Percentiles rank a stretch among this genome's conserved stretches.
phyloP scores from a whole-genome alignment of 805 yeast genomes.

The fission yeast (Schizosaccharomyces pombe) region DNA sequence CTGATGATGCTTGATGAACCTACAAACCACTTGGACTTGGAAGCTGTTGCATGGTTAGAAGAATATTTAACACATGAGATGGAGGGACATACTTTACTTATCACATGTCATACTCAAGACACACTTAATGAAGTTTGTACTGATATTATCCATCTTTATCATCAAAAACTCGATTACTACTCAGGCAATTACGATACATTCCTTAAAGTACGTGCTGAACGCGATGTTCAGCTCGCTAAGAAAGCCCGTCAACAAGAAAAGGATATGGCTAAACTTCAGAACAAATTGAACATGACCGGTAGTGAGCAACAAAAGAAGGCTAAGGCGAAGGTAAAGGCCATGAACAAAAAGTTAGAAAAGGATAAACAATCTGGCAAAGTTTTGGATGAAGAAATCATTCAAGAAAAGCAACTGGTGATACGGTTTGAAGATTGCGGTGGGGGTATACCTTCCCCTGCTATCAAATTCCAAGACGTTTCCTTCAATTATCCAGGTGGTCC shows the following conservation, averaged over 20 bases:
- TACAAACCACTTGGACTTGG: constrained; percentile 96
- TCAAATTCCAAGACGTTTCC: constrained; percentile 84
- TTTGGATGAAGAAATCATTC: constrained; percentile 63
- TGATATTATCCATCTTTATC: constrained; percentile 93
- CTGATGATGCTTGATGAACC: constrained; percentile 88
- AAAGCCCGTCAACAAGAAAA: constrained; percentile 94
- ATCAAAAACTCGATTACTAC: constrained; percentile 41
- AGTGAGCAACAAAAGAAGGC: constrained; percentile 98
- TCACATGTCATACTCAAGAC: constrained; percentile 96
- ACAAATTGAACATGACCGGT: constrained; percentile 98
- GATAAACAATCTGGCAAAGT: constrained; percentile 99
- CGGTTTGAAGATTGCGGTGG: constrained; percentile 87
- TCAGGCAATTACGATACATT: constrained; percentile 99
- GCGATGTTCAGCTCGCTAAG: constrained; percentile 93
- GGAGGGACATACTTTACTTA: constrained; percentile 61
- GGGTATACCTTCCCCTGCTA: constrained; percentile 83
- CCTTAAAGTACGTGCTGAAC: constrained; percentile 77
- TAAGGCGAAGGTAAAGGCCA: constrained; percentile 93
- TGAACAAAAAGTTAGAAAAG: constrained; percentile 15
- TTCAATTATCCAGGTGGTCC: constrained; percentile 53
- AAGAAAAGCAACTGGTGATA: constrained; percentile 84
- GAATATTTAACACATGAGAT: constrained; percentile 75
- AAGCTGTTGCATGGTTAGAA: constrained; percentile 99
- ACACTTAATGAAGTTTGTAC: constrained; percentile 97
- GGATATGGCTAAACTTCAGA: constrained; percentile 92